phyloP scores from a whole-genome alignment of 1,139 yeast genomes.

The Diutina rugosa region DNA sequence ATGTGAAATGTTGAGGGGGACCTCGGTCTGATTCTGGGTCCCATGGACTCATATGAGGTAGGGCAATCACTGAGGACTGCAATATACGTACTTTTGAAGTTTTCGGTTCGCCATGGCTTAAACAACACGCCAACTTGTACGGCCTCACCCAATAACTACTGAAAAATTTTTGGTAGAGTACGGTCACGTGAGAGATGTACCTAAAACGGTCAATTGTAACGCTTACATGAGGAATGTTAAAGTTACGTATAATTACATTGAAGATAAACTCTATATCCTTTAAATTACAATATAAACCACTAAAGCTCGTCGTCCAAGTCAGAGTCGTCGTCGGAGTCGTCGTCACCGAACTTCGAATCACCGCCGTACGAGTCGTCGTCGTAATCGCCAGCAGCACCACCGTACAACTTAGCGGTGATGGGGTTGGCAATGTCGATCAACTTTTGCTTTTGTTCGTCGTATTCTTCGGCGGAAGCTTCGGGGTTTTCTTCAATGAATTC shows the following conservation, averaged over 20 bases:
- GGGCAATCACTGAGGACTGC: background rate
- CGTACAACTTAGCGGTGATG: conserved; percentile 58
- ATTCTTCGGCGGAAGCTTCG: conserved; percentile 87
- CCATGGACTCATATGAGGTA: background rate
- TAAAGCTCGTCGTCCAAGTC: conserved; percentile 42
- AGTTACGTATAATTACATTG: background rate
- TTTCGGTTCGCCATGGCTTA: conserved; percentile 26
- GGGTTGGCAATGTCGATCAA: conserved; percentile 81
- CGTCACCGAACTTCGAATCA: conserved; percentile 8
- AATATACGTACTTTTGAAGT: conserved; percentile 31
- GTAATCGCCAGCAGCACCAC: background rate
- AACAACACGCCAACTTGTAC: background rate
- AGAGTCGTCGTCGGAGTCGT: conserved; percentile 47
- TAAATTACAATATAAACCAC: conserved; percentile 9
- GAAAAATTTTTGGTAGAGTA: background rate
- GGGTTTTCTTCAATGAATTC: conserved; percentile 66
- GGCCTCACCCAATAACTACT: background rate
- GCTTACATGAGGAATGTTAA: background rate
- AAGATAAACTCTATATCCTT: background rate
- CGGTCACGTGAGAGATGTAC: background rate
- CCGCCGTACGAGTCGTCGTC: background rate
- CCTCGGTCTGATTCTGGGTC: background rate
- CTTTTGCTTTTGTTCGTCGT: conserved; percentile 85
- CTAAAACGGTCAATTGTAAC: background rate
- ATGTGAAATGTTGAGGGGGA: background rate